A percentile compares a stretch with the other conserved stretches of the same genome.
Conservation (phyloP, 2,329 filamentous ascomycete genomes). For the Diaporthe longicolla region DNA sequence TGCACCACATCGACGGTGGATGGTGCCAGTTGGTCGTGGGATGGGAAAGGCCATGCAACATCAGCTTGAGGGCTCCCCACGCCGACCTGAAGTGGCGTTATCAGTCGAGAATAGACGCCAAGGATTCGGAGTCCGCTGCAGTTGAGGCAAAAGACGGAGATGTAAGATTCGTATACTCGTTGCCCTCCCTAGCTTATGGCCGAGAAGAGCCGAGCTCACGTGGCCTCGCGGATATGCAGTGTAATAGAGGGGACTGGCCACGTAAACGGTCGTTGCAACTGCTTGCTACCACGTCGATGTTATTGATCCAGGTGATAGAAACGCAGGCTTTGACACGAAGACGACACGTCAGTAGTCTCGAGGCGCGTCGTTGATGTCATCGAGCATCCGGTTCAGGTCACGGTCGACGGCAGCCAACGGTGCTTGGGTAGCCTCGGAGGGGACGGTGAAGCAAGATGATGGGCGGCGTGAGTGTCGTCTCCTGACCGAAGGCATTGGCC, state of each 20-base stretch:
- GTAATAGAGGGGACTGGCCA: not conserved
- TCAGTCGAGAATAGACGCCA: not conserved
- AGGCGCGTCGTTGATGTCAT: not conserved
- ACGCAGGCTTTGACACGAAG: not conserved
- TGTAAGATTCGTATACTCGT: too few species aligned
- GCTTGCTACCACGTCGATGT: not conserved
- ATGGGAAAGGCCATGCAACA: not conserved
- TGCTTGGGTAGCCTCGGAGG: not conserved
- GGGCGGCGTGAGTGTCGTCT: conserved; percentile 1
- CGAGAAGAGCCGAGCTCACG: not conserved
- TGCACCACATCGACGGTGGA: not conserved
- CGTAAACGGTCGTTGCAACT: not conserved
- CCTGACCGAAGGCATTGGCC: conserved; percentile 18
- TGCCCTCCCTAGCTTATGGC: not conserved
- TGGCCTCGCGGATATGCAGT: not conserved
- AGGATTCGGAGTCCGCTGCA: too few species aligned
- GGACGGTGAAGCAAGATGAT: not conserved
- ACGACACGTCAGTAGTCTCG: not conserved
- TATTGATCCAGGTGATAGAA: not conserved
- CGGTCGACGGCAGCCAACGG: not conserved
- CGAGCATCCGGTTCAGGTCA: not conserved
- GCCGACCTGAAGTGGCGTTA: not conserved
- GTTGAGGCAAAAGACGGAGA: too few species aligned
- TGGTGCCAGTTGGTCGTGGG: not conserved
- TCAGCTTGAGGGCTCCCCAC: not conserved